Evolutionary conservation across 2,329 filamentous ascomycete genomes (phyloP), one percentile per base, ranked within the genome.

Genomic region (Fusarium fujikuroi): DNA sequence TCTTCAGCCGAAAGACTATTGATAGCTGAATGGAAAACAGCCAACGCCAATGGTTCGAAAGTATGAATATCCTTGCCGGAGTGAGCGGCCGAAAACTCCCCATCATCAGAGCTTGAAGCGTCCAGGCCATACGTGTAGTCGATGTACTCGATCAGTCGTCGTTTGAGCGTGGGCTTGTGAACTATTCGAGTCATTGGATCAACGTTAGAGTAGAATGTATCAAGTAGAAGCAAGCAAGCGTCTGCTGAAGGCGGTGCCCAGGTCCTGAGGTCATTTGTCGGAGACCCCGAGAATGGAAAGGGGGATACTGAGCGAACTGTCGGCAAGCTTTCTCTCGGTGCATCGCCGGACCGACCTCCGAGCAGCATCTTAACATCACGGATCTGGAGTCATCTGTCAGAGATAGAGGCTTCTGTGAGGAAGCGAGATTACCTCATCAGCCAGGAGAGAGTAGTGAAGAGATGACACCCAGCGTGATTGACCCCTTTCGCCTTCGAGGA

Each of bases 381-480:
- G 10, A 60, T 60, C 58, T 60, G 25, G 25, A 23, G 11, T n/a
- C 3, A 8, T 21, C 8, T 54, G 4, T 60, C n/a, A 54, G 30
- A 36, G 18, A 3, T 4, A 16, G 19, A 30, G 5, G 8, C 9
- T 30, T 5, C 7, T 6, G 2, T 11, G 18, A 25, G 28, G 7
- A 60, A 34, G 5, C 5, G 2, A 9, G 21, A 5, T 18, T 60
- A 4, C 58, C 58, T 60, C 46, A 36, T 60, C 36, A 21, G 58
- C 58, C 19, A 60, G 32, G 28, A 60, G 58, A 36, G 58, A 52
- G 58, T 60, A 60, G 47, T 60, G 58, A 8, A 60, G 36, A 25
- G 58, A 60, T 60, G 58, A 60, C 21, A 60, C 36, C 58, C 58
- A 60, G 28, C 58, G 58, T 4, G 58, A 54, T 16, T 60, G 46